Conservation (phyloP, 225 moss, liverwort and hornwort species). For the Thuidium tamariscinum region DNA sequence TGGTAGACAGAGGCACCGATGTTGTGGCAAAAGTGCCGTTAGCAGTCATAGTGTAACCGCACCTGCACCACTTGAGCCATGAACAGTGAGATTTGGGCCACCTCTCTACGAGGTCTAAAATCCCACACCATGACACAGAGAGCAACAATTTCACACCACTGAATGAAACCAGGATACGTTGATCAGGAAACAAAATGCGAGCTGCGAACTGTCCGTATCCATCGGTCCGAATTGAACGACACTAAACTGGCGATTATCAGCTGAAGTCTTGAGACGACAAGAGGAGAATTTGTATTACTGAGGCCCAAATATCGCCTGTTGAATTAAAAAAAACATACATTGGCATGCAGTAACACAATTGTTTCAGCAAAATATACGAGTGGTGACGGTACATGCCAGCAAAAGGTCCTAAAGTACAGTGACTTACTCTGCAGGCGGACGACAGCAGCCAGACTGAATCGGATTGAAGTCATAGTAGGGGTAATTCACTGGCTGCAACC, state of each 20-base stretch:
- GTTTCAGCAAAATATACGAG: background rate
- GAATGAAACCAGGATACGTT: background rate
- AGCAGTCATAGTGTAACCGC: constrained; percentile 11
- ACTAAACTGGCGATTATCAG: background rate
- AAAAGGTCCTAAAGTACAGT: background rate
- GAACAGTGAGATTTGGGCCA: background rate
- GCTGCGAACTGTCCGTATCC: background rate
- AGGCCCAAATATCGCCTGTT: background rate
- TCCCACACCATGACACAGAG: background rate
- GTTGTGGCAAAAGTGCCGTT: constrained; percentile 19
- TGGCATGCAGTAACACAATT: background rate
- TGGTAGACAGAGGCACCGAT: background rate
- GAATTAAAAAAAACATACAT: background rate
- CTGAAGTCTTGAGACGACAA: too few species aligned
- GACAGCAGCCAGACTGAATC: constrained; percentile 48
- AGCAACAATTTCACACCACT: background rate
- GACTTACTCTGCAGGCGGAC: constrained; percentile 47
- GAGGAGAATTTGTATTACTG: background rate
- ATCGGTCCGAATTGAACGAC: background rate
- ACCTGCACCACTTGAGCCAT: background rate
- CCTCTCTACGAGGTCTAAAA: background rate
- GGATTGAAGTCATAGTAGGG: constrained; percentile 13
- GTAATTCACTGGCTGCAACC: constrained; percentile 20
- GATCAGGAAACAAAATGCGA: background rate
- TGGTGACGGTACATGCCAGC: background rate